phyloP scores from a whole-genome alignment of 202 grass and related monocot species.

The Schoenoplectus triqueter region DNA sequence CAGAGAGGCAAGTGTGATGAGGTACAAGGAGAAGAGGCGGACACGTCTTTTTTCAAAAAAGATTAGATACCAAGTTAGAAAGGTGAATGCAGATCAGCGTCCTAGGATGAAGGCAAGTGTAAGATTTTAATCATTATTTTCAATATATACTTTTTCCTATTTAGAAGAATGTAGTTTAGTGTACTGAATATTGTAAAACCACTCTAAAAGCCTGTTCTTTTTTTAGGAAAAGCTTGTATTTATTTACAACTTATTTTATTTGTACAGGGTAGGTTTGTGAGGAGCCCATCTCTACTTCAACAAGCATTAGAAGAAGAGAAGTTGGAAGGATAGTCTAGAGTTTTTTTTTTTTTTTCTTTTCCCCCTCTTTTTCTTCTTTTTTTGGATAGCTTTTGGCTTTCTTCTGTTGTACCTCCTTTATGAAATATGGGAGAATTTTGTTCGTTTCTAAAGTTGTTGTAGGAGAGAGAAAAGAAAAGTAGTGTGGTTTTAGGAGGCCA shows the following conservation, averaged over 20 bases:
- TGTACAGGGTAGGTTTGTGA: slow-evolving; percentile 76
- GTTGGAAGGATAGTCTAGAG: slow-evolving; percentile 42
- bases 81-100: slow-evolving; percentile 86
- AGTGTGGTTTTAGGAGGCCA: slow-evolving; percentile 34
- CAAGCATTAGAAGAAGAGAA: slow-evolving; percentile 51
- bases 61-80: slow-evolving; percentile 87
- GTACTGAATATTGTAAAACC: slow-evolving; percentile 3
- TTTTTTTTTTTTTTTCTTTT: slow-evolving; percentile 17
- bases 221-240: slow-evolving; percentile 6
- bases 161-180: neutral
- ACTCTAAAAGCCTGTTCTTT: slow-evolving; percentile 14
- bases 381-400: slow-evolving; percentile 43
- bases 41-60: slow-evolving; percentile 71
- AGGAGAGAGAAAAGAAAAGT: slow-evolving; percentile 28
- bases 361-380: neutral
- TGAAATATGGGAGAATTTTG: slow-evolving; percentile 58
- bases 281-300: slow-evolving; percentile 66
- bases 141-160: neutral
- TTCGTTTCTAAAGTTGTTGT: slow-evolving; percentile 29
- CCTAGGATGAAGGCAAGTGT: slow-evolving; percentile 91
- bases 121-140: slow-evolving; percentile 33
- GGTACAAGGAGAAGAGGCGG: slow-evolving; percentile 80
- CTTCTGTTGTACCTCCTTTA: slow-evolving; percentile 40
- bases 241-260: slow-evolving; percentile 40
- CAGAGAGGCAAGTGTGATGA: slow-evolving; percentile 62